Conservation (phyloP, 75 land plant species). For the Cupressus sempervirens region DNA sequence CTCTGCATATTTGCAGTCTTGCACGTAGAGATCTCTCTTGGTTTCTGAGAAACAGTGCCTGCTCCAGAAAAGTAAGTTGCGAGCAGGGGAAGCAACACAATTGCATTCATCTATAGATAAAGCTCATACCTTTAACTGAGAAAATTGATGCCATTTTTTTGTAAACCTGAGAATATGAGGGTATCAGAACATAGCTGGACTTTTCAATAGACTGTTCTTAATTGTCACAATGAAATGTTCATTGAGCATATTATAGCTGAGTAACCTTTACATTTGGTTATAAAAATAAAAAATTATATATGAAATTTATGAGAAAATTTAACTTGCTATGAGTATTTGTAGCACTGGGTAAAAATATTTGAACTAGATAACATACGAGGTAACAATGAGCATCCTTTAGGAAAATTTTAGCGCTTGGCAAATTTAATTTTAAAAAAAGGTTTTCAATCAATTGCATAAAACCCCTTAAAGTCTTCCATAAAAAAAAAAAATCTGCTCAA, state of each 20-base stretch:
- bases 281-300: background rate
- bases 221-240: background rate
- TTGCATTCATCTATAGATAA: background rate
- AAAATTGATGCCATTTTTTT: slow-evolving; percentile 8
- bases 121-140: slow-evolving; percentile 4
- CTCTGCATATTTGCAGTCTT: slow-evolving; percentile 1
- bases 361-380: background rate
- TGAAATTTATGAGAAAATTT: background rate
- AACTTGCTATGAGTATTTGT: background rate
- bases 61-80: background rate
- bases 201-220: background rate
- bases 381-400: background rate
- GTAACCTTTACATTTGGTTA: background rate
- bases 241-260: background rate
- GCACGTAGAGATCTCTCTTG: slow-evolving; percentile 6
- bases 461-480: background rate
- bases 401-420: background rate
- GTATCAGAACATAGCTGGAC: background rate
- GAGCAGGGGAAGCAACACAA: background rate
- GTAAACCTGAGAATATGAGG: slow-evolving; percentile 1
- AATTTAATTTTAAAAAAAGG: background rate
- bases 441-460: background rate
- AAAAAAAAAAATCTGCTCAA: background rate
- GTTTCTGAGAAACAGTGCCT: slow-evolving; percentile 1
- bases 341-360: background rate